Conservation (phyloP, 805 yeast genomes). For the Ogataea degrootiae region DNA sequence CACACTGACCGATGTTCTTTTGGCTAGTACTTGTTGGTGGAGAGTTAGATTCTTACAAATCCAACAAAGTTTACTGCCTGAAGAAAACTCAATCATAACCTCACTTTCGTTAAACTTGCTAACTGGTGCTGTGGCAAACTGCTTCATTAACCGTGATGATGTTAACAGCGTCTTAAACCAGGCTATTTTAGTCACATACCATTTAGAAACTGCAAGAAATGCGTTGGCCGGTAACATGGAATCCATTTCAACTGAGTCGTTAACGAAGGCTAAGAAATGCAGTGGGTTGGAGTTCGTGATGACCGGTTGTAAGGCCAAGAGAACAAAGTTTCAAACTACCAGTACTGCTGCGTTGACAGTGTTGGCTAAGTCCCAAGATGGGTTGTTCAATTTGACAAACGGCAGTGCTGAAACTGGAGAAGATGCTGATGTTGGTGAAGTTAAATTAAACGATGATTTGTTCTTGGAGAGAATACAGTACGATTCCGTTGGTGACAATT, state of each 20-base stretch:
- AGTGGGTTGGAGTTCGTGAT: conserved; percentile 60
- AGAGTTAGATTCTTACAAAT: conserved; percentile 62
- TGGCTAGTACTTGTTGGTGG: conserved; percentile 68
- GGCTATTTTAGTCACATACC: conserved; percentile 42
- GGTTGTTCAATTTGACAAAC: conserved; percentile 13
- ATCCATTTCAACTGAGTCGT: conserved; percentile 49
- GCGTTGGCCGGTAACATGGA: conserved; percentile 62
- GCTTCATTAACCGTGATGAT: conserved; percentile 29
- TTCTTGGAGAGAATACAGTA: conserved; percentile 71
- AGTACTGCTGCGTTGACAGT: conserved; percentile 72
- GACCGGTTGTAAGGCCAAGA: conserved; percentile 84
- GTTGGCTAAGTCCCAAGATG: conserved; percentile 53
- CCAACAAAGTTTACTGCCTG: conserved; percentile 60
- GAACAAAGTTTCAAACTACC: conserved; percentile 75
- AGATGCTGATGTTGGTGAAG: conserved; percentile 44
- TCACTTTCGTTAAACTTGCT: conserved; percentile 39
- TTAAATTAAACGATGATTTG: conserved; percentile 68
- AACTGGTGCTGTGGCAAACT: conserved; percentile 29
- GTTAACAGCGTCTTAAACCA: conserved; percentile 25
- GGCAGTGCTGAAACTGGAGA: conserved; percentile 5
- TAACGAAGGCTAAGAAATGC: conserved; percentile 51
- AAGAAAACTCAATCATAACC: conserved; percentile 43
- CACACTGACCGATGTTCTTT: conserved; percentile 27
- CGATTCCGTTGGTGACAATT: conserved; percentile 53
- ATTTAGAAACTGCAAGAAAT: conserved; percentile 65